phyloP scores from a whole-genome alignment of 2,329 filamentous ascomycete genomes.

The Furcasterigmium furcatum region DNA sequence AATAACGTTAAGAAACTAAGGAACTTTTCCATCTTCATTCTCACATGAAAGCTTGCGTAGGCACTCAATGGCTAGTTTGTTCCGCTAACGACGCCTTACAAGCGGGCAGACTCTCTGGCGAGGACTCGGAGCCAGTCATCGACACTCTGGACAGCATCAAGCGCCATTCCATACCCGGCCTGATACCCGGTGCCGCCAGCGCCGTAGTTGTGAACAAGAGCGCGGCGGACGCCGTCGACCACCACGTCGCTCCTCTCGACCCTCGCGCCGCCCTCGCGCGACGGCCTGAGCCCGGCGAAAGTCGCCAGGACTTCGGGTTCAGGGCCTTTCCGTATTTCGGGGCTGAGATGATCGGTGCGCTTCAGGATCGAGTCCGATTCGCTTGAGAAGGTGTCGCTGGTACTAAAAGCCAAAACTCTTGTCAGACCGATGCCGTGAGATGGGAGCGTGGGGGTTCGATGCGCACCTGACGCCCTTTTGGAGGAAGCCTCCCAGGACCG shows the following conservation, averaged over 20 bases:
- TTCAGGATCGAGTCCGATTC: conserved; percentile 33
- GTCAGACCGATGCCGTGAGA: not conserved
- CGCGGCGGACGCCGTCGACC: conserved; percentile 17
- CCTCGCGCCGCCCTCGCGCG: conserved; percentile 35
- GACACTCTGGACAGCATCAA: conserved; percentile 26
- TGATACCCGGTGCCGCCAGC: conserved; percentile 43
- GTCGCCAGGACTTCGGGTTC: conserved; percentile 26
- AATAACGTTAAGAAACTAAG: no score
- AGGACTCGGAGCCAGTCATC: conserved; percentile 21
- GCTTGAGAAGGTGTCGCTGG: conserved; percentile 12
- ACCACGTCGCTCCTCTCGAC: conserved; percentile 35
- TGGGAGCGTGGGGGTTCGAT: not conserved
- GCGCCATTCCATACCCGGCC: conserved; percentile 35
- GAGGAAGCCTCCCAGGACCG: conserved; percentile 35
- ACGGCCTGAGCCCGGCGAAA: conserved; percentile 28
- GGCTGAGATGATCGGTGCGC: conserved; percentile 29
- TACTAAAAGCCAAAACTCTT: not conserved
- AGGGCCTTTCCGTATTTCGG: conserved; percentile 19
- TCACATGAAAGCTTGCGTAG: no score
- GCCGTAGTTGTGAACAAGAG: conserved; percentile 39
- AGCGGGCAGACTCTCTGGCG: no score
- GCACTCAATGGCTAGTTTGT: no score
- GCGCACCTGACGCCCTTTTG: conserved; percentile 28
- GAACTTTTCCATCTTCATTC: no score
- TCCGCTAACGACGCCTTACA: no score